Evolutionary conservation across 441 rosid species (phyloP), one percentile per base, ranked within the genome.

Genomic region (Syzygium malaccense): DNA sequence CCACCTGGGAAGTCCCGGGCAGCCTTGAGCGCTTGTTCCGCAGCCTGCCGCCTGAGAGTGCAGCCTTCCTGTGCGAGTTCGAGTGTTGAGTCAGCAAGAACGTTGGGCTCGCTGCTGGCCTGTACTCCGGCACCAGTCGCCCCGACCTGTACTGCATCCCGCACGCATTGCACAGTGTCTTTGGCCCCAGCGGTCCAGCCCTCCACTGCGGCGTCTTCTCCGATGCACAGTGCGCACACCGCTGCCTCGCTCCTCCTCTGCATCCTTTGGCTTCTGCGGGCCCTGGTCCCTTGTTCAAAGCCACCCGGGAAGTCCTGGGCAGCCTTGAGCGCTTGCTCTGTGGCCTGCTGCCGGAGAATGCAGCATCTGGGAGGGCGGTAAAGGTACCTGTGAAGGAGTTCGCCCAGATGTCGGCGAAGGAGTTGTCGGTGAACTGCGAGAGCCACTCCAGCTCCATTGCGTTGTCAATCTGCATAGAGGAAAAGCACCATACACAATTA

Each of bases 121-220:
- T 91, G 89, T 94, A 95, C 86, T 95, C 95, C 53, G 95, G 95
- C 55, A 95, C 95, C 26, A 94, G 95, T 32, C 95, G 91, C 54
- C 96, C 93, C 60, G 94, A 95, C 90, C 94, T 94, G 91, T 91
- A 93, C 88, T 94, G 94, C 55, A 95, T 94, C 19, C 95, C 94
- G 51, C 95, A 91, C 0, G 95, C 95, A 60, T 95, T 95, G 71
- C 95, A 94, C 0, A 94, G 85, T 4, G 95, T 94, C 90, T 93
- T 94, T 2, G 95, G 94, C 7, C 95, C 96, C 7, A 93, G 71
- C 7, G 96, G 96, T 41, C 96, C 96, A 2, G 95, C 91, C 84
- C 96, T 89, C 96, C 95, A 91, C 71, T 94, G 96, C 8, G 96
- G 96, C 28, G 95, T 95, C 89, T 92, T 95, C 93, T 93, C 94